These are phyloP conservation scores for Neurospora sp. DNA, from an alignment of 2,329 filamentous ascomycete genomes.

Conservation along the genomic window DNA sequence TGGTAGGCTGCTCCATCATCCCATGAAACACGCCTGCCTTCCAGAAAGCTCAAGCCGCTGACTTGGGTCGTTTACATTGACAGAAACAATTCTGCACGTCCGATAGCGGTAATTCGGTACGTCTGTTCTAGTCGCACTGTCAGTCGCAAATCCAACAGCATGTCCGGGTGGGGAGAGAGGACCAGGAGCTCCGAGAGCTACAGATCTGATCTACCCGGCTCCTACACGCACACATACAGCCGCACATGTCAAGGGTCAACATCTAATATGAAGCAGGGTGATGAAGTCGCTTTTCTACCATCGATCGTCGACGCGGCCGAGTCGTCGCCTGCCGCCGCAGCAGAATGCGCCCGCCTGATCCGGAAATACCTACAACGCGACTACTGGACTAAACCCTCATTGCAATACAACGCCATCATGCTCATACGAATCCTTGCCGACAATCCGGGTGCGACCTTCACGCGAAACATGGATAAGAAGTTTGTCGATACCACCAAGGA, in stretches of 20 bases:
- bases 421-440: slow-evolving; percentile 83
- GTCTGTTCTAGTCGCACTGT: slow-evolving; percentile 14
- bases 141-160: background rate
- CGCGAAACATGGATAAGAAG: slow-evolving; percentile 77
- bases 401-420: slow-evolving; percentile 96
- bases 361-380: slow-evolving; percentile 73
- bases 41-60: slow-evolving; percentile 7
- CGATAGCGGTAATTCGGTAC: slow-evolving; percentile 46
- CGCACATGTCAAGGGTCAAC: background rate
- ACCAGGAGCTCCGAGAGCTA: background rate
- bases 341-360: slow-evolving; percentile 69
- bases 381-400: slow-evolving; percentile 52
- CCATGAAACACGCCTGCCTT: background rate
- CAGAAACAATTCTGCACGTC: slow-evolving; percentile 73
- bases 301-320: slow-evolving; percentile 92
- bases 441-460: slow-evolving; percentile 85
- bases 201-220: background rate
- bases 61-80: slow-evolving; percentile 24
- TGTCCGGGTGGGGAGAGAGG: background rate
- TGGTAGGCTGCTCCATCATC: slow-evolving; percentile 40
- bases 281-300: slow-evolving; percentile 87
- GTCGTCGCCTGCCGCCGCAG: slow-evolving; percentile 76
- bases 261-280: slow-evolving; percentile 42
- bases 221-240: background rate
- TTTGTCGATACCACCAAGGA: slow-evolving; percentile 70